A percentile compares a stretch with the other conserved stretches of the same genome.
These are phyloP conservation scores for Neurospora hispaniola DNA, from an alignment of 495 filamentous ascomycete genomes.

Conservation along the genomic window DNA sequence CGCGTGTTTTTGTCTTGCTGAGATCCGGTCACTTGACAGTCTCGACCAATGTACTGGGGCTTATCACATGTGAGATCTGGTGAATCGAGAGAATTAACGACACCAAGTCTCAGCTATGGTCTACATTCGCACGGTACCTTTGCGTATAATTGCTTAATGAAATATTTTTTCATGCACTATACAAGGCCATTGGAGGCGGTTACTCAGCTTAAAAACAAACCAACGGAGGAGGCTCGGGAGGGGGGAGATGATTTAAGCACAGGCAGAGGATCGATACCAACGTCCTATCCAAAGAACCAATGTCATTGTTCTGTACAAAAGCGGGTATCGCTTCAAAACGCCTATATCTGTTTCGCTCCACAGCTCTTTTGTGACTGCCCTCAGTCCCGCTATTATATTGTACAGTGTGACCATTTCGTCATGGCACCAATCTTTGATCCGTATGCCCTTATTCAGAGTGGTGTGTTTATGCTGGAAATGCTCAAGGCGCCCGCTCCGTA, in stretches of 20 bases:
- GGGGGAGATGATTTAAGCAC: neutral
- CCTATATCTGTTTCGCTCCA: neutral
- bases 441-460: slow-evolving; percentile 11
- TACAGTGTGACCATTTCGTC: neutral
- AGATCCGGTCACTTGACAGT: neutral
- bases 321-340: neutral
- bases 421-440: neutral
- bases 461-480: slow-evolving; percentile 18
- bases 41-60: neutral
- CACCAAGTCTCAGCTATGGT: neutral
- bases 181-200: neutral
- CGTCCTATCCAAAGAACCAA: neutral
- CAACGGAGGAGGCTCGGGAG: neutral
- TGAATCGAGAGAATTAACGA: neutral
- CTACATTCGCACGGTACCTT: neutral
- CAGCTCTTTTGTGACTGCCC: neutral
- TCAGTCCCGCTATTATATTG: neutral
- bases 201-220: neutral
- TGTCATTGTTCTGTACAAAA: neutral
- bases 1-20: no score
- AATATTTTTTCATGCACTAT: neutral
- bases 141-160: neutral
- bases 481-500: slow-evolving; percentile 13
- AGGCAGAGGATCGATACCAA: neutral
- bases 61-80: neutral